Percentiles rank a stretch among this genome's conserved stretches.
phyloP scores from a whole-genome alignment of 148 eudicot species.

The Cornus florida region DNA sequence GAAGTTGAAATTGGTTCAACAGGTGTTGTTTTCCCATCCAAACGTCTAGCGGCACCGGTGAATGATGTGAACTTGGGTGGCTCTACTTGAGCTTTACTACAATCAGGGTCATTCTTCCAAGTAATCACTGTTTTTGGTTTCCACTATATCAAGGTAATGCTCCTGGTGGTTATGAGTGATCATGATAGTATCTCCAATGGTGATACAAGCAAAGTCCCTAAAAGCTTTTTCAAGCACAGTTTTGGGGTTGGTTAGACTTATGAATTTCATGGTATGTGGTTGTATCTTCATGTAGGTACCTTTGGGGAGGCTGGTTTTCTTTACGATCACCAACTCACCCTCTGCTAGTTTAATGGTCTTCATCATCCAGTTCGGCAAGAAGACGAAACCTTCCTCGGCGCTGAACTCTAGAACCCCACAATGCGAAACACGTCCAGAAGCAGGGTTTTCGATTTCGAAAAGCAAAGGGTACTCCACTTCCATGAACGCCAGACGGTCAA shows the following conservation, averaged over 20 bases:
- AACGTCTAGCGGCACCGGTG: too few relatives aligned
- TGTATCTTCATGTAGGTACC: constrained; percentile 11
- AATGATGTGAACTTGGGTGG: constrained; percentile 14
- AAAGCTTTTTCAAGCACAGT: constrained; percentile 9
- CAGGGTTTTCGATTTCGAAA: constrained; percentile 11
- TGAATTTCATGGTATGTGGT: too few relatives aligned
- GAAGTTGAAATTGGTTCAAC: too few relatives aligned
- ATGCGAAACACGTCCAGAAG: background rate
- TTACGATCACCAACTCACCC: background rate
- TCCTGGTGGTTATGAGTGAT: constrained; percentile 4
- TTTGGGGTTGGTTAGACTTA: too few relatives aligned
- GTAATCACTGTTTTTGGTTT: constrained; percentile 1
- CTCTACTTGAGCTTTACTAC: background rate
- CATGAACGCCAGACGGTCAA: too few relatives aligned
- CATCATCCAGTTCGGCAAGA: constrained; percentile 20
- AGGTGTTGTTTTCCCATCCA: too few relatives aligned
- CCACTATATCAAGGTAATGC: too few relatives aligned
- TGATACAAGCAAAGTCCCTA: constrained; percentile 11
- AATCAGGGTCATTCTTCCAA: background rate
- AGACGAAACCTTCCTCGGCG: constrained; percentile 15
- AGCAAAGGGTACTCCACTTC: constrained; percentile 2
- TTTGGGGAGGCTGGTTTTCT: constrained; percentile 1
- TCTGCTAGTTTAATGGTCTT: background rate
- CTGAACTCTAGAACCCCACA: constrained; percentile 21
- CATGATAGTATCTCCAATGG: constrained; percentile 18